phyloP scores from a whole-genome alignment of 2,329 filamentous ascomycete species.

The Pestalotiopsis fici region DNA sequence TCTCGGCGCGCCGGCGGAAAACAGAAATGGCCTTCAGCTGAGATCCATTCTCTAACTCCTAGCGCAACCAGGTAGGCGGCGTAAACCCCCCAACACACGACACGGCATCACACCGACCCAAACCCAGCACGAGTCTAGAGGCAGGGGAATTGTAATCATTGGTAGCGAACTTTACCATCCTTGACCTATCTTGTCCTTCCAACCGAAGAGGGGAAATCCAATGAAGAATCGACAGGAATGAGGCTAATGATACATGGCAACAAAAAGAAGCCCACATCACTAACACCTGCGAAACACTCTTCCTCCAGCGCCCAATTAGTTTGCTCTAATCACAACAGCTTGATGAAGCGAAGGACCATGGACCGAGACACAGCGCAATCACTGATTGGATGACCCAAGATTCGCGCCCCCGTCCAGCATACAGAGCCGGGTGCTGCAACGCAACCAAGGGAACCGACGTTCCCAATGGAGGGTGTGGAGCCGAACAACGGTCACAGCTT shows the following conservation, averaged over 20 bases:
- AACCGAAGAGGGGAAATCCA: neutral
- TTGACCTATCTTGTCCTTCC: neutral
- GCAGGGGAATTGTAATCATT: neutral
- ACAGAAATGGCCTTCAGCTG: neutral
- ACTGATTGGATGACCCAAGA: neutral
- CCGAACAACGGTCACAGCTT: slow-evolving; percentile 24
- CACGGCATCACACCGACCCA: neutral
- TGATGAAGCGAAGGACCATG: neutral
- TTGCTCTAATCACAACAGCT: neutral
- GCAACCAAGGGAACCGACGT: slow-evolving; percentile 13
- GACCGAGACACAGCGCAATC: neutral
- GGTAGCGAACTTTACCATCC: neutral
- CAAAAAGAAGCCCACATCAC: neutral
- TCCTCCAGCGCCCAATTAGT: neutral
- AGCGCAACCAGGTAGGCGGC: neutral
- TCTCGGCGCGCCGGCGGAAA: neutral
- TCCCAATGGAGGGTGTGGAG: slow-evolving; percentile 26
- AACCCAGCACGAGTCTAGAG: neutral
- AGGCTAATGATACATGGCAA: neutral
- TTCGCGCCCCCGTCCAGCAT: neutral
- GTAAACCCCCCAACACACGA: neutral
- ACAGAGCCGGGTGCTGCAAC: slow-evolving; percentile 1
- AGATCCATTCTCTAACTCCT: neutral
- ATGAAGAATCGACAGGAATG: neutral
- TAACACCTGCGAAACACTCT: neutral